phyloP scores from a whole-genome alignment of 805 yeast genomes.

The Lipomyces orientalis region DNA sequence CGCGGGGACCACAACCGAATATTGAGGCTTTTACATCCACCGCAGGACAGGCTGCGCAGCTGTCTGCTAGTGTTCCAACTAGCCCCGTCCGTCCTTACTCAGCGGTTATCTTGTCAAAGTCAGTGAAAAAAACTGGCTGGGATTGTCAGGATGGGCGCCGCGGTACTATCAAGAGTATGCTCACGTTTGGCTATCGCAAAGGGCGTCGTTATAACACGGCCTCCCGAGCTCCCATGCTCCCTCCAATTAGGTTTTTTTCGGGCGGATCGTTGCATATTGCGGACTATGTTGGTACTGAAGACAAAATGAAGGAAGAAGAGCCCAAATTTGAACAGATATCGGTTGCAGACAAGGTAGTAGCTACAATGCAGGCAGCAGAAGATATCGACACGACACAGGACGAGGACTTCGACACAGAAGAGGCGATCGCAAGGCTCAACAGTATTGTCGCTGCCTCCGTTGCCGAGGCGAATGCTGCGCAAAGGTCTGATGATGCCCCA shows the following conservation, averaged over 20 bases:
- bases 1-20: slow-evolving; percentile 21
- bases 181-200: background rate
- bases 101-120: background rate
- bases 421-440: slow-evolving; percentile 20
- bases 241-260: background rate
- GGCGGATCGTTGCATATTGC: background rate
- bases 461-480: slow-evolving; percentile 19
- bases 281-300: background rate
- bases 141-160: background rate
- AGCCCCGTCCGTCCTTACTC: background rate
- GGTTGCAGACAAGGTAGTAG: background rate
- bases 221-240: background rate
- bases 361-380: background rate
- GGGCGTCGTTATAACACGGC: background rate
- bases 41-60: slow-evolving; percentile 14
- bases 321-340: background rate
- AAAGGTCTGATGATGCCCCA: slow-evolving; percentile 1
- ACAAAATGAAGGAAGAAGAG: background rate
- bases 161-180: background rate
- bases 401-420: slow-evolving; percentile 29
- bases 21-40: slow-evolving; percentile 12
- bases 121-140: background rate
- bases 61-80: background rate
- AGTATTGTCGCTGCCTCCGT: slow-evolving; percentile 13
- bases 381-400: slow-evolving; percentile 6